Evolutionary conservation across 371 early-diverging fungal genomes (phyloP).

Genomic region (Zychaea mexicana): DNA sequence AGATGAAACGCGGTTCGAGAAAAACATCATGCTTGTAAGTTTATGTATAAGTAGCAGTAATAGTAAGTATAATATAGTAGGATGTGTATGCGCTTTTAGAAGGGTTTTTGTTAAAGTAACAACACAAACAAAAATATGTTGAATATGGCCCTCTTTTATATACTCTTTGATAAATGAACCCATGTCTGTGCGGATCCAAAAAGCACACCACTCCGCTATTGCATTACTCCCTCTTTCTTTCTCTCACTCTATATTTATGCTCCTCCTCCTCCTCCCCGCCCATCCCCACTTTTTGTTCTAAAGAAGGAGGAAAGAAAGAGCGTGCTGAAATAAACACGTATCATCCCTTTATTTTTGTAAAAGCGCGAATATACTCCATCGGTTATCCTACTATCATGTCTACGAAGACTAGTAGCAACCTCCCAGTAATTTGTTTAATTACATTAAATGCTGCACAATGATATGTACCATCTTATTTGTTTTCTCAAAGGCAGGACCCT

Average conservation of each 20-base stretch:
- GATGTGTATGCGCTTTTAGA: too few species aligned
- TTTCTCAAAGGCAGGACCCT: neutral
- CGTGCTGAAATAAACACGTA: too few species aligned
- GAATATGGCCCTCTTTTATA: neutral
- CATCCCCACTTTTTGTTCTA: neutral
- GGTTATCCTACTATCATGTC: too few species aligned
- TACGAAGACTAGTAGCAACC: too few species aligned
- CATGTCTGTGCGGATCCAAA: slow-evolving; percentile 4
- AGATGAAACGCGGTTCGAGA: neutral
- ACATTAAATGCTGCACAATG: too few species aligned
- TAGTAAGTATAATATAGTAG: too few species aligned
- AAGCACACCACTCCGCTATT: neutral
- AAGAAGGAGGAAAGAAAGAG: neutral
- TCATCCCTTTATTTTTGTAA: too few species aligned
- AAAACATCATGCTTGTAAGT: neutral
- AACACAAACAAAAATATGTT: neutral
- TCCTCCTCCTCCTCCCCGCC: neutral
- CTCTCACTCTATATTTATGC: neutral
- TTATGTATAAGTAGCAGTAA: neutral
- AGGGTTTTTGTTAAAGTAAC: neutral
- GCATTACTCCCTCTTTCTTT: neutral
- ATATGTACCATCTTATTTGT: neutral
- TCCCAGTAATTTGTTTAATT: too few species aligned
- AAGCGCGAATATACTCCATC: too few species aligned
- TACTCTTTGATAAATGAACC: neutral